A percentile compares a stretch with the other conserved stretches of the same genome.
Evolutionary conservation across 371 early-diverging fungal species (phyloP).

Genomic region (Aphelidium insulamus): DNA sequence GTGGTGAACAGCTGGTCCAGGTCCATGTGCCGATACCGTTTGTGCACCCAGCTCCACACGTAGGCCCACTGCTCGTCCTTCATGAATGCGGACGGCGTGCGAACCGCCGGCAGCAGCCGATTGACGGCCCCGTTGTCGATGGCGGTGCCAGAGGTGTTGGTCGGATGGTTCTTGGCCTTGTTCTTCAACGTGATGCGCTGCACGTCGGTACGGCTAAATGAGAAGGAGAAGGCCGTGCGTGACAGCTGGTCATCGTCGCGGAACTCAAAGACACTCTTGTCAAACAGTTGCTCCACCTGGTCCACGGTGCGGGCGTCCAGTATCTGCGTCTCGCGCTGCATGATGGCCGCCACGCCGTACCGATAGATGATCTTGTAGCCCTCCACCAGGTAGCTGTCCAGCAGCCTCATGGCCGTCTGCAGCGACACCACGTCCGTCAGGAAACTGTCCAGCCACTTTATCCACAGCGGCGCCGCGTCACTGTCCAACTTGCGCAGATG

Average conservation of each 20-base stretch:
- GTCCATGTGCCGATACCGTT: constrained; percentile 6
- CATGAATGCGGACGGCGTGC: constrained; percentile 5
- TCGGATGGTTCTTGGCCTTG: too few species aligned
- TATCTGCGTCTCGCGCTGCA: constrained; percentile 3
- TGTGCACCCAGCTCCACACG: constrained; percentile 16
- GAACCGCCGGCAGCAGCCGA: background rate
- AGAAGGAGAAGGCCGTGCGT: background rate
- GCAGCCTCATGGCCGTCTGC: constrained; percentile 10
- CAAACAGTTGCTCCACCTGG: background rate
- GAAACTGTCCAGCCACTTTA: constrained; percentile 11
- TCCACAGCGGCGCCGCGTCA: constrained; percentile 10
- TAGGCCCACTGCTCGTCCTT: constrained; percentile 11
- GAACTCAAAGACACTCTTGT: too few species aligned
- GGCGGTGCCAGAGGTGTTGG: too few species aligned
- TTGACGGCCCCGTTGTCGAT: background rate
- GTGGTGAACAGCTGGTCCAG: constrained; percentile 17
- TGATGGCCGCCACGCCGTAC: constrained; percentile 9
- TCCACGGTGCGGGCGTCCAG: constrained; percentile 1
- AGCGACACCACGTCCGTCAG: constrained; percentile 10
- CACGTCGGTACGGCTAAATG: background rate
- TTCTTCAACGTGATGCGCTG: background rate
- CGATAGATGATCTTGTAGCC: constrained; percentile 13
- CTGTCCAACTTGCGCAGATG: constrained; percentile 8
- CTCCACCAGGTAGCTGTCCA: constrained; percentile 15
- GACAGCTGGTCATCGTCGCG: background rate